Percentiles rank a stretch among this genome's conserved stretches.
Evolutionary conservation across 2,329 filamentous ascomycete species (phyloP).

Genomic region (Aquanectria penicillioides): DNA sequence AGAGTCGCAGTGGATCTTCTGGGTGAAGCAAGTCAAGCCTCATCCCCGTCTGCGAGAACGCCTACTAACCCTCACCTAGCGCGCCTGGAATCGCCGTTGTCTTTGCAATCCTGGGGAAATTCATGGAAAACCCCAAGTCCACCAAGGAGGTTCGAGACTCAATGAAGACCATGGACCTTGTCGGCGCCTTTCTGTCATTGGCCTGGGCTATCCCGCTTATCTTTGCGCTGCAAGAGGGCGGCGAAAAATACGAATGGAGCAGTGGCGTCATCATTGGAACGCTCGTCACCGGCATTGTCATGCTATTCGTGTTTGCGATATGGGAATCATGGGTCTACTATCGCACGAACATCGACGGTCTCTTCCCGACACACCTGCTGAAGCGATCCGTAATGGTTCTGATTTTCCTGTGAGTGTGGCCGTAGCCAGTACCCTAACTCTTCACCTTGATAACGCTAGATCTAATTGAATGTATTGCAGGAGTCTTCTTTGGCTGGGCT

Average conservation of each 20-base stretch:
- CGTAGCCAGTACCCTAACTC: not conserved
- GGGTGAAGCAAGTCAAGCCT: not conserved
- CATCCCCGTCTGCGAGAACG: not conserved
- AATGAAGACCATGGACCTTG: slow-evolving; percentile 6
- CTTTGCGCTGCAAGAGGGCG: slow-evolving; percentile 8
- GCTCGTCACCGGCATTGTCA: not conserved
- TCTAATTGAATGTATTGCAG: not conserved
- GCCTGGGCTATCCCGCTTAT: slow-evolving; percentile 12
- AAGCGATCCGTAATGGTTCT: not conserved
- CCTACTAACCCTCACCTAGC: not conserved
- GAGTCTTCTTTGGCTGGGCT: slow-evolving; percentile 3
- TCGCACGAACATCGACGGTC: not conserved
- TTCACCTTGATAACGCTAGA: not conserved
- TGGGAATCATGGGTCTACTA: slow-evolving; percentile 3
- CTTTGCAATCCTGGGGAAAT: slow-evolving; percentile 5
- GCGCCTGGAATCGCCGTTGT: slow-evolving; percentile 11
- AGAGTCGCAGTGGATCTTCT: slow-evolving; percentile 2
- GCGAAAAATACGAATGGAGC: slow-evolving; percentile 6
- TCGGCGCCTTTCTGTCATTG: slow-evolving; percentile 7
- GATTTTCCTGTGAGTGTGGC: not conserved
- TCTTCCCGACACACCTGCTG: slow-evolving; percentile 3
- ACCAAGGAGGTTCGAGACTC: not conserved
- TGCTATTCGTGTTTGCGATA: not conserved
- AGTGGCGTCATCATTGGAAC: slow-evolving; percentile 13
- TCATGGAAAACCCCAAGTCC: slow-evolving; percentile 6